Evolutionary conservation across 345 rosid genomes (phyloP).

Genomic region (Euphorbia peplus): DNA sequence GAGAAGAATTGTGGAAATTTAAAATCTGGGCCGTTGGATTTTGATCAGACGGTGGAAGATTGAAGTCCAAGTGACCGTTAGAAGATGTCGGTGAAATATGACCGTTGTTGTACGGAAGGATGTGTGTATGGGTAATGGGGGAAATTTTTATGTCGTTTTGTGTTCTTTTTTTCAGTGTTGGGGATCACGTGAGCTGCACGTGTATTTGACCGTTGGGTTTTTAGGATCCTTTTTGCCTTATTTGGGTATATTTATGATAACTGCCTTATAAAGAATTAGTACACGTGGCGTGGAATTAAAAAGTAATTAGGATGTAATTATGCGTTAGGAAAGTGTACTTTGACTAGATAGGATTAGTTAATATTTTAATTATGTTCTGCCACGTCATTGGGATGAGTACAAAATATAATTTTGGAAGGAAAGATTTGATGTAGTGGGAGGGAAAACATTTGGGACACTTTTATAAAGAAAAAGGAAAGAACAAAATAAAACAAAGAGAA

Average conservation of each 20-base stretch:
- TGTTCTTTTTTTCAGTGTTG: not conserved
- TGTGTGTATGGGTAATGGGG: conserved; percentile 18
- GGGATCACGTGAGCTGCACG: conserved; percentile 45
- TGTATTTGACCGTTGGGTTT: conserved; percentile 56
- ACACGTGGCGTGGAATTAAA: conserved; percentile 28
- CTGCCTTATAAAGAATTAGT: conserved; percentile 5
- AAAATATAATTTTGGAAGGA: too few relatives aligned
- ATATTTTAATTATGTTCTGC: too few relatives aligned
- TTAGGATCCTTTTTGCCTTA: not conserved
- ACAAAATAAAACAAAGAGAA: too few relatives aligned
- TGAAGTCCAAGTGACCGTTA: conserved; percentile 73
- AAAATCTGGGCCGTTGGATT: conserved; percentile 48
- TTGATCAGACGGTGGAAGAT: conserved; percentile 50
- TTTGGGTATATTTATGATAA: not conserved
- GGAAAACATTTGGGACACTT: too few relatives aligned
- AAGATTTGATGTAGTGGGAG: too few relatives aligned
- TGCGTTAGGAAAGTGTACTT: not conserved
- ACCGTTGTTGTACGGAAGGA: conserved; percentile 82
- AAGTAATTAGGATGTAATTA: conserved; percentile 11
- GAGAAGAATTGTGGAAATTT: conserved; percentile 31
- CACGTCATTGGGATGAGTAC: too few relatives aligned
- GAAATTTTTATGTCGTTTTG: not conserved
- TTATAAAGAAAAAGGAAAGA: too few relatives aligned
- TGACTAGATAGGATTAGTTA: conserved; percentile 9
- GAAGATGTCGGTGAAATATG: conserved; percentile 78